Percentiles rank a stretch among this genome's conserved stretches.
These are phyloP conservation scores for Dothideomycetes sp. DNA, from an alignment of 2,329 filamentous ascomycete species.

Conservation along the genomic window DNA sequence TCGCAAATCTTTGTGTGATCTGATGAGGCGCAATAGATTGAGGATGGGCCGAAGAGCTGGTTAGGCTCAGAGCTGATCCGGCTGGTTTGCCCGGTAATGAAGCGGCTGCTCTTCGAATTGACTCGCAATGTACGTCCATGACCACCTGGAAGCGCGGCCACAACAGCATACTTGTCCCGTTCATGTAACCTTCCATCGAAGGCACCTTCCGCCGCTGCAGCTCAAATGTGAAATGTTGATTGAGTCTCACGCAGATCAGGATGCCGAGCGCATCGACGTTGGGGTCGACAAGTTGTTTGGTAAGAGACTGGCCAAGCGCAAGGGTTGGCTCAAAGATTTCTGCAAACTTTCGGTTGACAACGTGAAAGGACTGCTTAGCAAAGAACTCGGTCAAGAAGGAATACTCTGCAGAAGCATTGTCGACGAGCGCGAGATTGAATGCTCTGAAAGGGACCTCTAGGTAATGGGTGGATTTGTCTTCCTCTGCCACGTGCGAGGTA, in stretches of 20 bases:
- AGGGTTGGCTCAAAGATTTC: slow-evolving; percentile 89
- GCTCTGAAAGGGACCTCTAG: slow-evolving; percentile 85
- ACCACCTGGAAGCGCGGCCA: slow-evolving; percentile 93
- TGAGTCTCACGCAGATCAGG: slow-evolving; percentile 82
- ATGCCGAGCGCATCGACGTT: slow-evolving; percentile 79
- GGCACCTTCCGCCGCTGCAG: slow-evolving; percentile 85
- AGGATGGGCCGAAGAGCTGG: slow-evolving; percentile 45
- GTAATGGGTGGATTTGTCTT: slow-evolving; percentile 76
- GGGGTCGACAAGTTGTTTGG: slow-evolving; percentile 63
- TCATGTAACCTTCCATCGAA: slow-evolving; percentile 81
- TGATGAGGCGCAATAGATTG: slow-evolving; percentile 78
- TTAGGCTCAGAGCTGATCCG: slow-evolving; percentile 42
- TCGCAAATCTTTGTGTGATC: slow-evolving; percentile 88
- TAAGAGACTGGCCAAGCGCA: slow-evolving; percentile 65
- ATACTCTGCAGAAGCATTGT: slow-evolving; percentile 92
- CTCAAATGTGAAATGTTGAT: slow-evolving; percentile 89
- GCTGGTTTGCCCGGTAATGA: slow-evolving; percentile 36
- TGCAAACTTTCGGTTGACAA: slow-evolving; percentile 71
- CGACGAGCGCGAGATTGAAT: slow-evolving; percentile 86
- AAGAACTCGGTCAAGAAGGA: slow-evolving; percentile 89
- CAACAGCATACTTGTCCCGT: slow-evolving; percentile 87
- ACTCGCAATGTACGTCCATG: slow-evolving; percentile 88
- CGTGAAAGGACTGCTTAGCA: slow-evolving; percentile 61
- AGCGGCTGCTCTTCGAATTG: slow-evolving; percentile 51
- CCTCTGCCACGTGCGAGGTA: slow-evolving; percentile 81